Evolutionary conservation across 257 asterid species (phyloP).

Genomic region (Gentiana straminea): DNA sequence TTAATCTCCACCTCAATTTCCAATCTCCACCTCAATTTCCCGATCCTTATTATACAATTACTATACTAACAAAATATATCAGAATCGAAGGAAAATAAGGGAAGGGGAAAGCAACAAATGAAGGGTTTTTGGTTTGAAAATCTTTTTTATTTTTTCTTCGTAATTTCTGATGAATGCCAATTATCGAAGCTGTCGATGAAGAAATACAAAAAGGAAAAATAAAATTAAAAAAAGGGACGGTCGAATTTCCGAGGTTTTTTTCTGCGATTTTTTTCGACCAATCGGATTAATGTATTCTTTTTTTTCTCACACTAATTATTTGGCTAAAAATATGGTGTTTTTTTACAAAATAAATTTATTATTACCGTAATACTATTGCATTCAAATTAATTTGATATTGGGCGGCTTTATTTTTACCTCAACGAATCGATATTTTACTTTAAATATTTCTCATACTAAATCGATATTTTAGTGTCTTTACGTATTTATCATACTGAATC

Average conservation of each 20-base stretch:
- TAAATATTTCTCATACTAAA: too few relatives aligned
- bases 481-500: too few relatives aligned
- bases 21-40: slow-evolving; percentile 5
- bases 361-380: too few relatives aligned
- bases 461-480: too few relatives aligned
- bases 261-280: too few relatives aligned
- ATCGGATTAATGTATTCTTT: too few relatives aligned
- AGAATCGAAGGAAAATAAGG: background rate
- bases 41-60: slow-evolving; percentile 8
- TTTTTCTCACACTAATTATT: too few relatives aligned
- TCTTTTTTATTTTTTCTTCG: background rate
- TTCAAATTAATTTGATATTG: too few relatives aligned
- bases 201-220: background rate
- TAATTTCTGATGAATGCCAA: background rate
- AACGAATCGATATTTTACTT: too few relatives aligned
- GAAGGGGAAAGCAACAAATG: slow-evolving; percentile 6
- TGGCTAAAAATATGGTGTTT: too few relatives aligned
- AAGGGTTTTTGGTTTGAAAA: slow-evolving; percentile 2
- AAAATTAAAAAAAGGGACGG: slow-evolving; percentile 3
- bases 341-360: too few relatives aligned
- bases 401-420: too few relatives aligned
- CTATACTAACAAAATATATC: background rate
- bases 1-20: slow-evolving; percentile 6
- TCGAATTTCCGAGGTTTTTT: slow-evolving; percentile 2
- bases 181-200: slow-evolving; percentile 23